Percentiles rank a stretch among this genome's conserved stretches.
phyloP scores from a whole-genome alignment of 2,329 filamentous ascomycete genomes.

The Stagonosporopsis cucurbitacearum region DNA sequence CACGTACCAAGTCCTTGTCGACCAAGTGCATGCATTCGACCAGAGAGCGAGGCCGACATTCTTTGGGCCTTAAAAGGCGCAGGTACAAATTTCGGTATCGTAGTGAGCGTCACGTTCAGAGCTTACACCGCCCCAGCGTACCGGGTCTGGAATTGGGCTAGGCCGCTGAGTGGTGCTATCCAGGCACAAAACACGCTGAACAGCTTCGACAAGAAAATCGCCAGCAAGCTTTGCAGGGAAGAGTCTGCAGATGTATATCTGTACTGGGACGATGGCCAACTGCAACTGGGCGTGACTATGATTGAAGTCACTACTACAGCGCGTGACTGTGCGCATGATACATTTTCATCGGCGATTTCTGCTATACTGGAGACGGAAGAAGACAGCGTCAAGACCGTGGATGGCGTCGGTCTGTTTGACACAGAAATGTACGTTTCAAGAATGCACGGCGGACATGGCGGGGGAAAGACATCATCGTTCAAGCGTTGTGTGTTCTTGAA shows the following conservation, averaged over 20 bases:
- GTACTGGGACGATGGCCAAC: background rate
- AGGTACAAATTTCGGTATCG: constrained; percentile 66
- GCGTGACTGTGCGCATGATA: background rate
- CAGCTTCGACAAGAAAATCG: background rate
- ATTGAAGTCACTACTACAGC: background rate
- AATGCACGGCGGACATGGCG: constrained; percentile 65
- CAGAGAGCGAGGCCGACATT: constrained; percentile 59
- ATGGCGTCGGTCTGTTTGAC: constrained; percentile 62
- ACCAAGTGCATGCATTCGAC: constrained; percentile 27
- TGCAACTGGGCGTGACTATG: background rate
- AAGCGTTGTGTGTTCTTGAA: constrained; percentile 69
- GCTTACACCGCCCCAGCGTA: constrained; percentile 48
- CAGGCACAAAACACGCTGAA: background rate
- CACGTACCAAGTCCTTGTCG: constrained; percentile 56
- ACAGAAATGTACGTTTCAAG: constrained; percentile 66
- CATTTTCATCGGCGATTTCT: background rate
- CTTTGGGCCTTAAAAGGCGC: constrained; percentile 66
- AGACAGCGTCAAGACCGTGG: constrained; percentile 45
- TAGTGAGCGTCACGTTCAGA: constrained; percentile 61
- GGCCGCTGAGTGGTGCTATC: background rate
- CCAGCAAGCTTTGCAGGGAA: background rate
- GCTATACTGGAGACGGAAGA: background rate
- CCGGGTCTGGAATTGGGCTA: background rate
- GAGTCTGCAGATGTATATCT: background rate
- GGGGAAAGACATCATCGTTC: constrained; percentile 68